A percentile compares a stretch with the other conserved stretches of the same genome.
Evolutionary conservation across 2,329 filamentous ascomycete genomes (phyloP).

Genomic region (Trichoderma sp.): DNA sequence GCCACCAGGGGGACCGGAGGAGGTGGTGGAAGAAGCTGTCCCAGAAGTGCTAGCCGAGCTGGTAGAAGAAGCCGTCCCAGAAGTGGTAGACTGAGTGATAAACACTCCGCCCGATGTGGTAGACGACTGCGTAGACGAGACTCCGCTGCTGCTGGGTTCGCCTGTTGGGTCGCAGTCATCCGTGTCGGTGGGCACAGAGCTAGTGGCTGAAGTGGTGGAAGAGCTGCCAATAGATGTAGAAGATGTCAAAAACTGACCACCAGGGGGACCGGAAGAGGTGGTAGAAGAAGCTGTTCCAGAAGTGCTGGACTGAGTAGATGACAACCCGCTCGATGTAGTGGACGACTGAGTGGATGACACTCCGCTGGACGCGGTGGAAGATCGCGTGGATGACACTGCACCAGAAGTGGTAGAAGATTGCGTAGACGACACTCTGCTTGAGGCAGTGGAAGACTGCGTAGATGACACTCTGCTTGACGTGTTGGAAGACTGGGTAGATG

Average conservation of each 20-base stretch:
- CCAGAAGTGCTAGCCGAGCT: no score
- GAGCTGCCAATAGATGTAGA: background rate
- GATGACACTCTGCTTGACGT: background rate
- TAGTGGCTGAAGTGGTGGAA: constrained; percentile 1
- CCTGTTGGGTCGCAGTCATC: background rate
- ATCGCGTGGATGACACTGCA: background rate
- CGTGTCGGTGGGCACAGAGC: background rate
- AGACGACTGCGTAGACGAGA: background rate
- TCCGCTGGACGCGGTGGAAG: background rate
- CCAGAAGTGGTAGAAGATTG: background rate
- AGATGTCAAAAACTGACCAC: background rate
- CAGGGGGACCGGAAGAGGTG: background rate
- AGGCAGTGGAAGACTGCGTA: background rate
- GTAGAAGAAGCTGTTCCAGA: background rate
- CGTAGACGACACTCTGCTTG: background rate
- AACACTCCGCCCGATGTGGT: background rate
- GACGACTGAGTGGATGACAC: background rate
- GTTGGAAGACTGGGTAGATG: background rate
- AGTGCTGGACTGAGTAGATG: background rate
- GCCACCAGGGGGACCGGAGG: background rate
- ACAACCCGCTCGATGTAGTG: background rate
- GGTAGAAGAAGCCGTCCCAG: background rate
- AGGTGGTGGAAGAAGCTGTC: background rate
- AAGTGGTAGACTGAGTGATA: background rate
- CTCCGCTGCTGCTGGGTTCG: background rate